These are phyloP conservation scores for Kwoniella mangroviensis DNA, from an alignment of 768 basidiomycete species.

Conservation along the genomic window DNA sequence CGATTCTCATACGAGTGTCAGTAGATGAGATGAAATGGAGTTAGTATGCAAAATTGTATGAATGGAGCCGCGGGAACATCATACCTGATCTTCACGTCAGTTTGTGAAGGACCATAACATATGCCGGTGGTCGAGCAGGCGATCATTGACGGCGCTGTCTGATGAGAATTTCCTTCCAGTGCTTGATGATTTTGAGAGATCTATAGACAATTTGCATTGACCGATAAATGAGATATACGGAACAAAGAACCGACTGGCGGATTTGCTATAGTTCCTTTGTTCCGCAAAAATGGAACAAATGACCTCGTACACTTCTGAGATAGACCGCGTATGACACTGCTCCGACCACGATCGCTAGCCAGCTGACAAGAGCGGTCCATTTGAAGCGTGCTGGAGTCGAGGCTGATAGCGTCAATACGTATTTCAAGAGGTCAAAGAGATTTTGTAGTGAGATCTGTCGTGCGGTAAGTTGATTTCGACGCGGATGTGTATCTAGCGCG, in stretches of 20 bases:
- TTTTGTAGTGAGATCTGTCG: slow-evolving; percentile 53
- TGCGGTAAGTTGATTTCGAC: slow-evolving; percentile 50
- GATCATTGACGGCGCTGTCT: too few relatives aligned
- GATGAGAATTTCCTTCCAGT: neutral
- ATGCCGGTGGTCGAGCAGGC: too few relatives aligned
- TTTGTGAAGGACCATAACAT: too few relatives aligned
- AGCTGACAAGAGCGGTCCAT: slow-evolving; percentile 54
- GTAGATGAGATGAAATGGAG: too few relatives aligned
- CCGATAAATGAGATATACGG: neutral
- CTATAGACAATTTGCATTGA: neutral
- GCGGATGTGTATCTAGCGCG: slow-evolving; percentile 48
- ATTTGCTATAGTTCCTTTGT: slow-evolving; percentile 1
- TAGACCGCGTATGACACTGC: slow-evolving; percentile 45
- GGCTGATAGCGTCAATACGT: slow-evolving; percentile 44
- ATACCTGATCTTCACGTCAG: too few relatives aligned
- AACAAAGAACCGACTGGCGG: too few relatives aligned
- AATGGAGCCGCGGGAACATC: too few relatives aligned
- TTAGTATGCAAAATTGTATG: too few relatives aligned
- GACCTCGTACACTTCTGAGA: slow-evolving; percentile 43
- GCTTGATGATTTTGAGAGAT: neutral
- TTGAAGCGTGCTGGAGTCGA: slow-evolving; percentile 45
- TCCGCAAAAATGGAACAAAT: slow-evolving; percentile 43
- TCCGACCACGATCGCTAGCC: slow-evolving; percentile 39
- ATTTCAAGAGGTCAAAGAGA: slow-evolving; percentile 54
- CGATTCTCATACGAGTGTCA: too few relatives aligned